Evolutionary conservation across 2,329 filamentous ascomycete genomes (phyloP).

Genomic region (Phialemoniopsis sp.): DNA sequence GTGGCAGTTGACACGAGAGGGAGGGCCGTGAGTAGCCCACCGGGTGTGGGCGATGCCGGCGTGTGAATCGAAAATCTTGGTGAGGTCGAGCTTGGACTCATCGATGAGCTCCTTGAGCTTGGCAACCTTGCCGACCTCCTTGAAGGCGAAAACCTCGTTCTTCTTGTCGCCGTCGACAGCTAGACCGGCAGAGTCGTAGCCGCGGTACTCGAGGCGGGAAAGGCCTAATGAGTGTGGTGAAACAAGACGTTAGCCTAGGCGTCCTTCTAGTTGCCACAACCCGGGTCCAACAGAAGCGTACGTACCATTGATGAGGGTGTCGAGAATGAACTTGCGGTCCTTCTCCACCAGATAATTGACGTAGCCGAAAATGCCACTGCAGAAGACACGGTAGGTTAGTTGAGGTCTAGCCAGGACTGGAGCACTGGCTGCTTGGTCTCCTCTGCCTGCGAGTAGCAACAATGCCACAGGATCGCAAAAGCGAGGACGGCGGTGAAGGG

Average conservation of each 20-base stretch:
- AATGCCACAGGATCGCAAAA: background rate
- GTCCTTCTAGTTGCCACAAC: slow-evolving; percentile 4
- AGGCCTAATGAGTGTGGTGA: slow-evolving; percentile 50
- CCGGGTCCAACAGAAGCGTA: slow-evolving; percentile 10
- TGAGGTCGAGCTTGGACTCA: slow-evolving; percentile 75
- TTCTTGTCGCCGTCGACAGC: slow-evolving; percentile 98
- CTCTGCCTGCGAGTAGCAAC: background rate
- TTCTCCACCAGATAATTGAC: slow-evolving; percentile 99
- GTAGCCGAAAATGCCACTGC: slow-evolving; percentile 93
- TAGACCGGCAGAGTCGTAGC: slow-evolving; percentile 96
- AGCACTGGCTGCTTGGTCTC: background rate
- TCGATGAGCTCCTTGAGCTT: slow-evolving; percentile 93
- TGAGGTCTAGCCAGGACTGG: background rate
- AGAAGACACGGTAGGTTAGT: background rate
- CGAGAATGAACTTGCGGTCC: slow-evolving; percentile 92
- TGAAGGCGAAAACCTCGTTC: slow-evolving; percentile 95
- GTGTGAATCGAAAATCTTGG: slow-evolving; percentile 95
- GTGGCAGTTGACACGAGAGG: slow-evolving; percentile 94
- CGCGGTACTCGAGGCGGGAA: slow-evolving; percentile 93
- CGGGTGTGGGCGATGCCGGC: slow-evolving; percentile 98
- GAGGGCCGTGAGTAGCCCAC: slow-evolving; percentile 96
- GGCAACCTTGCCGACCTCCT: slow-evolving; percentile 98
- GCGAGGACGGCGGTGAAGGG: background rate
- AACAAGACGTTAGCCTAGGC: background rate
- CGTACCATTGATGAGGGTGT: slow-evolving; percentile 93